These are phyloP conservation scores for Ophiobolus disseminans DNA, from an alignment of 2,329 filamentous ascomycete species.

Conservation along the genomic window DNA sequence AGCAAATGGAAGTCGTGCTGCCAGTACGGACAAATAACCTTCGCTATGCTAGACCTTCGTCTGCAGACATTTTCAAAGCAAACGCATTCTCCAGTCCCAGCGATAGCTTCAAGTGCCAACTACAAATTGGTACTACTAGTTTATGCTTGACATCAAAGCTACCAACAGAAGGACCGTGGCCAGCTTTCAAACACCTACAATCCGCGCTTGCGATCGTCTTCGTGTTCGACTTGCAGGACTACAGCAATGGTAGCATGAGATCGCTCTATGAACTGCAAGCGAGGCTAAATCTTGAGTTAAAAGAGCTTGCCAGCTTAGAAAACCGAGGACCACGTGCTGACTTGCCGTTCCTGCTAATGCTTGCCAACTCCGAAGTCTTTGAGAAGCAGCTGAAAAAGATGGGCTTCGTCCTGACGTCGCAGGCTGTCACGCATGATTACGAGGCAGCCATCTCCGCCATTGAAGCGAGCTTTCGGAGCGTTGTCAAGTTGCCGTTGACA, in stretches of 20 bases:
- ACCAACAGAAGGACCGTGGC: neutral
- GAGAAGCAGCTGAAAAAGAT: neutral
- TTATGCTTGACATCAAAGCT: neutral
- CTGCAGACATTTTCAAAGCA: neutral
- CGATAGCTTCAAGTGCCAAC: neutral
- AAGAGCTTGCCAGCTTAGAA: neutral
- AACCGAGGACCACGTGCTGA: neutral
- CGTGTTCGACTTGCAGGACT: conserved; percentile 2
- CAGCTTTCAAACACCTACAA: neutral
- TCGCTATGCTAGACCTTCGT: neutral
- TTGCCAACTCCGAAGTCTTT: neutral
- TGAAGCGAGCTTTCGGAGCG: neutral
- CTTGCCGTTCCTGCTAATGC: neutral
- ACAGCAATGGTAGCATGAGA: neutral
- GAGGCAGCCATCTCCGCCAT: neutral
- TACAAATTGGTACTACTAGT: neutral
- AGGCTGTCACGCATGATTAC: neutral
- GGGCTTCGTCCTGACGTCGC: neutral
- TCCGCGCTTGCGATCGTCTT: neutral
- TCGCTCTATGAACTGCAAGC: neutral
- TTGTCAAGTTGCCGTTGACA: neutral
- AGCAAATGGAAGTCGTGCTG: neutral
- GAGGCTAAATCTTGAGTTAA: neutral
- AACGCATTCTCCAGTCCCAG: neutral
- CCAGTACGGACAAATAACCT: neutral